These are phyloP conservation scores for Cytidiella melzeri DNA, from an alignment of 768 basidiomycete genomes.

Conservation along the genomic window DNA sequence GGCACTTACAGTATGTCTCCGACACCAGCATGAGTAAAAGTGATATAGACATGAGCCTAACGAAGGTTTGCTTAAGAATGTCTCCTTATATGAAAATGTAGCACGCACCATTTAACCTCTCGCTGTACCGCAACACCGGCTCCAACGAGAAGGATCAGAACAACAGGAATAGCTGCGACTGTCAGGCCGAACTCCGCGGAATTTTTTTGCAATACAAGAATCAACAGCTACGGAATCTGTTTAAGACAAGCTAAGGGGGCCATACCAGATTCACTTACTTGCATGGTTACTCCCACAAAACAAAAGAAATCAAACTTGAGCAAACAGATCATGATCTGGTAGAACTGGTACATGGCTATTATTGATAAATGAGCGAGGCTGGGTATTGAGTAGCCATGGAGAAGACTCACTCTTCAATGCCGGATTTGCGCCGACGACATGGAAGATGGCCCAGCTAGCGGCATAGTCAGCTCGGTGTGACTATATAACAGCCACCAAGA, in stretches of 20 bases:
- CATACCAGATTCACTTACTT: slow-evolving; percentile 38
- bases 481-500: neutral
- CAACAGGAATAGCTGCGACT: slow-evolving; percentile 76
- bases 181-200: slow-evolving; percentile 80
- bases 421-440: slow-evolving; percentile 81
- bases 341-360: slow-evolving; percentile 82
- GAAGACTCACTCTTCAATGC: slow-evolving; percentile 66
- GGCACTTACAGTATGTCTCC: slow-evolving; percentile 62
- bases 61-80: neutral
- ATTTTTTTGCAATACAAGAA: slow-evolving; percentile 58
- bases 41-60: slow-evolving; percentile 66
- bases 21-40: slow-evolving; percentile 76
- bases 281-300: slow-evolving; percentile 84
- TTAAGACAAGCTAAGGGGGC: slow-evolving; percentile 1
- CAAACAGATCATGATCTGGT: slow-evolving; percentile 82
- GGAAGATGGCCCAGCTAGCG: slow-evolving; percentile 83
- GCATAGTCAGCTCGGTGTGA: neutral
- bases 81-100: neutral
- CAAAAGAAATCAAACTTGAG: slow-evolving; percentile 90
- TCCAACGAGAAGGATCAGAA: slow-evolving; percentile 56
- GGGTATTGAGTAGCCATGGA: neutral
- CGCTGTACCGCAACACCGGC: slow-evolving; percentile 69
- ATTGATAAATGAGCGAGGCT: neutral
- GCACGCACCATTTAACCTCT: slow-evolving; percentile 71
- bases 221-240: slow-evolving; percentile 54